These are phyloP conservation scores for Teratosphaeria zuluensis DNA, from an alignment of 2,329 filamentous ascomycete genomes.

Conservation along the genomic window DNA sequence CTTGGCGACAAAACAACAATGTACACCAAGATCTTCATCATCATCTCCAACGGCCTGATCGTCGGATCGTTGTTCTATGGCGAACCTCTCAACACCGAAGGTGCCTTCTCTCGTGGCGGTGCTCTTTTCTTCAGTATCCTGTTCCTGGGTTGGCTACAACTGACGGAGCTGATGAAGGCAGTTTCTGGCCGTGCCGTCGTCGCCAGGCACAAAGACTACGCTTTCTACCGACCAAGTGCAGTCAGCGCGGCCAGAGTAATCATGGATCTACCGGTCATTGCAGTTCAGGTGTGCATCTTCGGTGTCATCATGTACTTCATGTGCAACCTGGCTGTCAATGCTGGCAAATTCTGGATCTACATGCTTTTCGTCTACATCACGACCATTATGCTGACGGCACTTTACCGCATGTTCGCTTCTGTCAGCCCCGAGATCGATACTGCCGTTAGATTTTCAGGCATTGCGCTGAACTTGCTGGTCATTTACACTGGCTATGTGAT, in stretches of 20 bases:
- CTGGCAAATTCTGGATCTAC: conserved; percentile 57
- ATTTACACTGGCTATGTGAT: conserved; percentile 62
- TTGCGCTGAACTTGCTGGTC: conserved; percentile 52
- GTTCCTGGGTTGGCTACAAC: conserved; percentile 60
- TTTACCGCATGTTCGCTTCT: conserved; percentile 59
- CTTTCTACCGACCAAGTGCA: conserved; percentile 60
- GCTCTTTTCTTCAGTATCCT: conserved; percentile 57
- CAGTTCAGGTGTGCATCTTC: conserved; percentile 51
- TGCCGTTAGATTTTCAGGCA: conserved; percentile 54
- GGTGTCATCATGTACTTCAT: conserved; percentile 58
- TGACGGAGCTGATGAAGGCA: conserved; percentile 69
- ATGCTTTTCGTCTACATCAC: conserved; percentile 55
- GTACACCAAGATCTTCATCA: conserved; percentile 71
- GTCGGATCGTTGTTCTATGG: conserved; percentile 73
- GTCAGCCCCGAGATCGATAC: conserved; percentile 56
- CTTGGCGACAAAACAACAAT: conserved; percentile 65
- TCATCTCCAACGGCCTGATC: conserved; percentile 63
- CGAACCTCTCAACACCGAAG: conserved; percentile 47
- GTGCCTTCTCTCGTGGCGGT: conserved; percentile 55
- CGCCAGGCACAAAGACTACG: conserved; percentile 57
- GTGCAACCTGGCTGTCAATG: conserved; percentile 47
- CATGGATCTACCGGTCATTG: conserved; percentile 52
- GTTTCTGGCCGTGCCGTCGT: conserved; percentile 62
- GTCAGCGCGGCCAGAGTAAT: conserved; percentile 53
- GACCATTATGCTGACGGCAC: conserved; percentile 51